These are phyloP conservation scores for Centrapalus pauciflorus DNA, from an alignment of 129 eudicot species.

Conservation along the genomic window DNA sequence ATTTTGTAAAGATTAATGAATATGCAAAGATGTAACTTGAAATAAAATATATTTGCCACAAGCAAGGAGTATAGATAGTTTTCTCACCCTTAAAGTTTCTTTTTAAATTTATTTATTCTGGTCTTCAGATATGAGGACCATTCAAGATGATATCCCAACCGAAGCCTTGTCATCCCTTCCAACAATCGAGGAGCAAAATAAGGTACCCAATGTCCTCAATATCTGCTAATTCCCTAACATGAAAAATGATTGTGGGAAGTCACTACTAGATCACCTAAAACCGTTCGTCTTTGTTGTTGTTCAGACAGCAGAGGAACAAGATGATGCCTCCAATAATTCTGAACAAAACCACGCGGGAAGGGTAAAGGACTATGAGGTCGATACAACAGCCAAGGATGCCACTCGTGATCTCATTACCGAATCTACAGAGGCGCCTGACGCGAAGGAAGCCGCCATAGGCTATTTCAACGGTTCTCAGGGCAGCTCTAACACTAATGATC, in stretches of 20 bases:
- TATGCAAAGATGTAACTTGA: not conserved
- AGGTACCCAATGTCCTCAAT: slow-evolving; percentile 34
- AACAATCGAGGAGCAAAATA: slow-evolving; percentile 36
- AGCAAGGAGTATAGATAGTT: not conserved
- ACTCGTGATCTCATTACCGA: slow-evolving; percentile 12
- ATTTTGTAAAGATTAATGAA: not conserved
- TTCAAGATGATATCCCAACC: slow-evolving; percentile 20
- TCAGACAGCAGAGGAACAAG: slow-evolving; percentile 31
- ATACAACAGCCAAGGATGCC: too few relatives aligned
- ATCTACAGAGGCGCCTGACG: slow-evolving; percentile 18
- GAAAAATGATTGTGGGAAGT: not conserved
- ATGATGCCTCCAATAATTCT: slow-evolving; percentile 14
- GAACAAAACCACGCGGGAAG: too few relatives aligned
- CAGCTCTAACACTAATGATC: slow-evolving; percentile 22
- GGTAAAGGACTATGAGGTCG: too few relatives aligned
- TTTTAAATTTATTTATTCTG: not conserved
- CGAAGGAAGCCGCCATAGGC: too few relatives aligned
- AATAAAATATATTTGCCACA: not conserved
- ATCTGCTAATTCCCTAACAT: not conserved
- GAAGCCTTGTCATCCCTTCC: slow-evolving; percentile 32
- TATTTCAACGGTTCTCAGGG: slow-evolving; percentile 35
- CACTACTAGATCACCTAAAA: not conserved
- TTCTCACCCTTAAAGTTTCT: not conserved
- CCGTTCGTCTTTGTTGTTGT: not conserved
- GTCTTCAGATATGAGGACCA: slow-evolving; percentile 33